Evolutionary conservation across 169 alveolate genomes (phyloP).

Genomic region (Plasmodium cynomolgi): DNA sequence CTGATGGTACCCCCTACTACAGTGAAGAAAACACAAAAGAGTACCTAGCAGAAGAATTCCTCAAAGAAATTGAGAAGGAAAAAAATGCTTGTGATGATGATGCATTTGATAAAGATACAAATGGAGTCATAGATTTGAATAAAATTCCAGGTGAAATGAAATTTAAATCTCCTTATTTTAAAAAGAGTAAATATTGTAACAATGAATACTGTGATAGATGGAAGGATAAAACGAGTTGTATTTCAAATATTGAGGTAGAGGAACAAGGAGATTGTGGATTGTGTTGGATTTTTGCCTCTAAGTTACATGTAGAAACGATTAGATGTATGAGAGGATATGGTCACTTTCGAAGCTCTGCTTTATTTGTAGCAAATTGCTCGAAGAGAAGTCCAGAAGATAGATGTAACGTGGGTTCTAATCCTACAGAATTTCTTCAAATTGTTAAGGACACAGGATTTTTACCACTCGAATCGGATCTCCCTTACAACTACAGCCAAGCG

Average conservation of each 20-base stretch:
- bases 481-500: slow-evolving; percentile 3
- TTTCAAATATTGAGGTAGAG: slow-evolving; percentile 53
- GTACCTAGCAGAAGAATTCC: neutral
- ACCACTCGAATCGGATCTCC: slow-evolving; percentile 53
- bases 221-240: slow-evolving; percentile 60
- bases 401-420: slow-evolving; percentile 33
- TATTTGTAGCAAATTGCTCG: slow-evolving; percentile 54
- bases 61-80: slow-evolving; percentile 2
- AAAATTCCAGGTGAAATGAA: neutral
- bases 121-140: slow-evolving; percentile 9
- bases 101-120: slow-evolving; percentile 2
- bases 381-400: neutral
- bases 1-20: neutral
- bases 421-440: slow-evolving; percentile 52
- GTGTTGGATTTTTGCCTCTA: slow-evolving; percentile 69
- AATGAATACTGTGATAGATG: slow-evolving; percentile 40
- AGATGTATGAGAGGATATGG: slow-evolving; percentile 76
- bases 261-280: slow-evolving; percentile 73
- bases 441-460: slow-evolving; percentile 10
- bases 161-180: slow-evolving; percentile 32
- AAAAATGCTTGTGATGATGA: neutral
- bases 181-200: slow-evolving; percentile 29
- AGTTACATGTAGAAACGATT: slow-evolving; percentile 71
- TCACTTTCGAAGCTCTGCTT: slow-evolving; percentile 51
- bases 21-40: neutral